Base-by-base conservation (phyloP, 2,329 filamentous ascomycete genomes). In the Fusarium palustre region DNA sequence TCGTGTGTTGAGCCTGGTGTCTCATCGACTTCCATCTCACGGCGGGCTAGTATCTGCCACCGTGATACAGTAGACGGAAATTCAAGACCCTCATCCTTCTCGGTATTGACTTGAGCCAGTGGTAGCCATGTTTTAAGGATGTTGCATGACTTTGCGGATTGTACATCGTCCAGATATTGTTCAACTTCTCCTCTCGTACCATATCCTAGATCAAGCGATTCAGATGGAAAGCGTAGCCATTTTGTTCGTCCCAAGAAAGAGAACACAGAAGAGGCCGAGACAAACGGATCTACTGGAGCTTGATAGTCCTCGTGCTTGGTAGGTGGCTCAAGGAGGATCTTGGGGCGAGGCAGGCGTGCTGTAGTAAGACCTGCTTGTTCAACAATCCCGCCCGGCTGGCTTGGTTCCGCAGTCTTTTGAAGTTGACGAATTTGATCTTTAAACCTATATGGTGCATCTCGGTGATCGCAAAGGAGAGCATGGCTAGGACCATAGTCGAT, bases 101-200 rank as follows among this genome's bases (percentile, higher is more conserved):
- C 69, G 8, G 28, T 6, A 22, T 64, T 59, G 9, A 74, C 61
- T 7, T 69, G 47, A 18, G 55, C 66, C 1, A 80, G 52, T 15
- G 79, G 79, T 13, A 80, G 72, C 76, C 78, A 80, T 39, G 74
- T 58, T 0, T 41, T 39, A 6, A 68, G 49, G 5, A 79, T 52
- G 45, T 73, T 61, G 54, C 72, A 70, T 24, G 55, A 55, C 16
- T 31, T 54, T 54, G 70, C 73, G 16, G 48, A 20, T 7, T 43
- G 54, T 24, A 79, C 55, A 8, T 68, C 55, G 3, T 38, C 22
- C 18, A 68, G 16, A 47, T 77, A 72, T 20, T 75, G 57, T 25
- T 64, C 57, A 13, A 70, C 7, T 46, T 79, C 76, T 7, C 48
- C 57, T 6, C 62, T 58, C 8, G 59, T 59, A 41, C 71, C 43